Conservation (phyloP, 148 eudicot species). For the Selenicereus undatus region DNA sequence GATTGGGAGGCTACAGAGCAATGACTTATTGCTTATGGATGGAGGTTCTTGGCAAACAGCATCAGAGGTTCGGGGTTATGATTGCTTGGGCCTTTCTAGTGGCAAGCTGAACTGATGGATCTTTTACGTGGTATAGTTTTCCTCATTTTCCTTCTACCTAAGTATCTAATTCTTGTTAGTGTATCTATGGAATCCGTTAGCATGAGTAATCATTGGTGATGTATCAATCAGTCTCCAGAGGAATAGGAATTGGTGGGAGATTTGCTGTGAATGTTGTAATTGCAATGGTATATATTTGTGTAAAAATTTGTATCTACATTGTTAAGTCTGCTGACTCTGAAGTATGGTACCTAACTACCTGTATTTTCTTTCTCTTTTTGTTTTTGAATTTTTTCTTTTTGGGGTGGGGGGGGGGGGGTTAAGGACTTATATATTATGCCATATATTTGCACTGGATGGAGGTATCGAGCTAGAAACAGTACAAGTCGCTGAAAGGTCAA, state of each 20-base stretch:
- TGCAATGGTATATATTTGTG: not conserved
- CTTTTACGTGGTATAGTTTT: not conserved
- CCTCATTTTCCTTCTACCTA: not conserved
- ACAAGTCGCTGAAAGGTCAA: too few species aligned
- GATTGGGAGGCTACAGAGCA: not conserved
- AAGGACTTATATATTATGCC: too few species aligned
- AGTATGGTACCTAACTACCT: too few species aligned
- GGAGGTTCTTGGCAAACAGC: not conserved
- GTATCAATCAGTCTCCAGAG: not conserved
- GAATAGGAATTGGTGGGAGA: conserved; percentile 8
- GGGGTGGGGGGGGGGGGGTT: too few species aligned
- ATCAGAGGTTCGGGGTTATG: not conserved
- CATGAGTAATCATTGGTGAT: not conserved
- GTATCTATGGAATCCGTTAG: not conserved
- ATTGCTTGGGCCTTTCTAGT: not conserved
- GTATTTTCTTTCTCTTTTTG: too few species aligned
- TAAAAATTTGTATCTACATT: conserved; percentile 8
- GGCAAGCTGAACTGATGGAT: conserved; percentile 21
- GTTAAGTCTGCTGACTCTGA: not conserved
- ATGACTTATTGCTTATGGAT: not conserved
- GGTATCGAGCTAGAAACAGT: too few species aligned
- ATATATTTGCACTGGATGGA: too few species aligned
- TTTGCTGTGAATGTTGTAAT: conserved; percentile 6
- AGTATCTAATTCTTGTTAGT: not conserved
- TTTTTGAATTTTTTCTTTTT: too few species aligned